Evolutionary conservation across 805 yeast species (phyloP), one percentile per base, ranked within the genome.

Genomic region (Maudiozyma bulderi): DNA sequence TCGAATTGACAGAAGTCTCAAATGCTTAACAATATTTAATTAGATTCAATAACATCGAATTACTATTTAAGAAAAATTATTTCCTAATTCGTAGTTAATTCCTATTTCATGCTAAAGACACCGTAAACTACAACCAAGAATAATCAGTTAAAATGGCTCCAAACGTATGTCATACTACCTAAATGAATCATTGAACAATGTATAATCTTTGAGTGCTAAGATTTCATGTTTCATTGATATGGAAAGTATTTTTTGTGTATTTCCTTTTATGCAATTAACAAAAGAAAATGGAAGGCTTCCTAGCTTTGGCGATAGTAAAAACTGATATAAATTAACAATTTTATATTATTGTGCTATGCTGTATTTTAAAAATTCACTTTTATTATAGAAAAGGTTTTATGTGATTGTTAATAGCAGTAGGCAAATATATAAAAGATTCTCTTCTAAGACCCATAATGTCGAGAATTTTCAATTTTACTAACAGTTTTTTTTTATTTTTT

Each of bases 131-230:
- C 20, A 35, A 35, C 38, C 38, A 35, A 35, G 38, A 35, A 35
- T 33, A 44, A 39, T 48, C 48, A 47, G 32, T 40, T 35, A 54
- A 52, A 57, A 57, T 86, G 95, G 95, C 95, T 82, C 95, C 95
- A 83, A 84, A 82, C 74, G 93, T 85, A 84, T 75, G 93, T 84
- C 15, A 8, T 15, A 8, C 20, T 15, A 39, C 30, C 14, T 28
- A 14, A 35, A 35, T 8, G 14, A 13, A 20, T 20, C 26, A 20
- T 20, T 20, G 26, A 20, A 20, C 26, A 20, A 20, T 20, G 26
- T 20, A 20, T 20, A 20, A 20, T 20, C 26, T 20, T 20, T 20
- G 26, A 20, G 26, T 20, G 26, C 4, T 4, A 20, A 20, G 26
- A 20, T 20, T 20, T 20, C 26, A 20, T 20, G 26, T 20, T 20